Conservation (phyloP, 2,329 filamentous ascomycete genomes). For the Fusarium virguliforme region DNA sequence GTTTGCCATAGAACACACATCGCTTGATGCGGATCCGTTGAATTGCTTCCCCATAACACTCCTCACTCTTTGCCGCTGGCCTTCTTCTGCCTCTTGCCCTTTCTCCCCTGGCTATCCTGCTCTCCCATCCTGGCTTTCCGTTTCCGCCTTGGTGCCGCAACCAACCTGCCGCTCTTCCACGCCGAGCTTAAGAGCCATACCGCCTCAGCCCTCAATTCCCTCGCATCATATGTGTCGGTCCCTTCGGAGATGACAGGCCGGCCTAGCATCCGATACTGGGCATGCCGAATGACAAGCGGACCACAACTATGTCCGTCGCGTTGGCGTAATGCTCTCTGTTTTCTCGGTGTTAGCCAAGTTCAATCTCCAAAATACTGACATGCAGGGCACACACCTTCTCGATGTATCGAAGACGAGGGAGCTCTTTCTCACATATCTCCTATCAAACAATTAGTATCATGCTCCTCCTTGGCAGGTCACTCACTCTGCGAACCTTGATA, state of each 20-base stretch:
- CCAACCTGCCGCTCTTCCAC: neutral
- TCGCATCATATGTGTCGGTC: neutral
- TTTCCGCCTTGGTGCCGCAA: constrained; percentile 1
- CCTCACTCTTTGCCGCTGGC: neutral
- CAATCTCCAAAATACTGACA: neutral
- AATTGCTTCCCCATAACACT: neutral
- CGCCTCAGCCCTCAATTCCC: neutral
- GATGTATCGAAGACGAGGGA: constrained; percentile 4
- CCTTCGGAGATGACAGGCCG: neutral
- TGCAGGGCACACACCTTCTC: neutral
- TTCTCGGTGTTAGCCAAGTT: neutral
- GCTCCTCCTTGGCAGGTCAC: neutral
- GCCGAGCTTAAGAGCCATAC: neutral
- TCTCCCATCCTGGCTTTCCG: neutral
- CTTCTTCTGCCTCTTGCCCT: neutral
- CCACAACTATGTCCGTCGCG: neutral
- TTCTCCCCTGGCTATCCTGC: neutral
- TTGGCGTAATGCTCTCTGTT: neutral
- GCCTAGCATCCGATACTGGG: neutral
- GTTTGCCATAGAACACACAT: neutral
- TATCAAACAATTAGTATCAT: neutral
- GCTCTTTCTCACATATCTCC: constrained; percentile 11
- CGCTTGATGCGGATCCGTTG: neutral
- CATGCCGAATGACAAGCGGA: neutral
- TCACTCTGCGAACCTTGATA: constrained; percentile 1